Percentiles rank a stretch among this genome's conserved stretches.
phyloP scores from a whole-genome alignment of 768 basidiomycete species.

The Daedalea quercina region DNA sequence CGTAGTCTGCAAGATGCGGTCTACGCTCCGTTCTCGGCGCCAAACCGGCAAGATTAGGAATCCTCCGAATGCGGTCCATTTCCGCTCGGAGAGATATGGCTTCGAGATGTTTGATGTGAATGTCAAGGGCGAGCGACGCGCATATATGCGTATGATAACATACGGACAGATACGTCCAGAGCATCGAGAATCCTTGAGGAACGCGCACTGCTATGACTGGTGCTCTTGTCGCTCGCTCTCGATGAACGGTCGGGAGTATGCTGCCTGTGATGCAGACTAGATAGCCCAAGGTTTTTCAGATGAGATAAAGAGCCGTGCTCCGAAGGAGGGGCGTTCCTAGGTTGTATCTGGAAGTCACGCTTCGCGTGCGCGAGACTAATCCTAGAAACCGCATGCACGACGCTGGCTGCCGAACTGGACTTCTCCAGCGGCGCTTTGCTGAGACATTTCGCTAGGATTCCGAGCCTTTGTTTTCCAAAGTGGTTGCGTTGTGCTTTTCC shows the following conservation, averaged over 20 bases:
- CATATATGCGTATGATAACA: background rate
- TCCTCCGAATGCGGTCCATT: conserved; percentile 9
- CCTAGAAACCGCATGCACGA: background rate
- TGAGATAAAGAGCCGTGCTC: background rate
- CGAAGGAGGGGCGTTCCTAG: background rate
- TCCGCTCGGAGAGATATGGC: conserved; percentile 10
- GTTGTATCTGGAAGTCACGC: background rate
- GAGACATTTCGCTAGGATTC: conserved; percentile 35
- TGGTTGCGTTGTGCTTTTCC: conserved; percentile 51
- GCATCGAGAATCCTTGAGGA: conserved; percentile 10
- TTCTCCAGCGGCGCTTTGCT: conserved; percentile 1
- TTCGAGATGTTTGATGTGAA: background rate
- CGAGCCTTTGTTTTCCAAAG: conserved; percentile 55
- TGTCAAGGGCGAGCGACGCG: background rate
- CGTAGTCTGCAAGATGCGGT: background rate
- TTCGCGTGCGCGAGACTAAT: conserved; percentile 22
- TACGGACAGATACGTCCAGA: conserved; percentile 14
- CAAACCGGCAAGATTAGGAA: conserved; percentile 15
- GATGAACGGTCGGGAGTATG: background rate
- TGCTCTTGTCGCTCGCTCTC: conserved; percentile 7
- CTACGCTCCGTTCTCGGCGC: background rate
- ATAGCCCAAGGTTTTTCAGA: too few relatives aligned
- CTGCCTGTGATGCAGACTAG: too few relatives aligned
- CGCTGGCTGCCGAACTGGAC: background rate
- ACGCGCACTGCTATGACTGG: background rate